These are phyloP conservation scores for Kodamaea jinghongensis DNA, from an alignment of 805 yeast species.

Conservation along the genomic window DNA sequence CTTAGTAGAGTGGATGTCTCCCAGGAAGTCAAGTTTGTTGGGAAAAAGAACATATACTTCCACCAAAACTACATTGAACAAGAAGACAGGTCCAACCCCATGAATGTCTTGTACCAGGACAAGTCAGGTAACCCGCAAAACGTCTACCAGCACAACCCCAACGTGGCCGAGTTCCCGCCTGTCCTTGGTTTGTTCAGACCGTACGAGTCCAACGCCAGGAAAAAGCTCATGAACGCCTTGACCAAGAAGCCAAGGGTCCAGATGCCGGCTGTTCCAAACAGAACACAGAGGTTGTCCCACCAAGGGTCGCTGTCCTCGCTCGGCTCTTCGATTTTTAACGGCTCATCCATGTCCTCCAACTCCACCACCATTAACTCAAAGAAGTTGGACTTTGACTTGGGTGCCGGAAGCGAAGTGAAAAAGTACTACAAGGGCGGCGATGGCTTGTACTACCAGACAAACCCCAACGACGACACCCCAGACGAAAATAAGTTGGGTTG, in stretches of 20 bases:
- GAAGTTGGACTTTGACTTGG: conserved; percentile 21
- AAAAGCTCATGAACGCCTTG: conserved; percentile 35
- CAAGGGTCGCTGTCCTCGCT: conserved; percentile 7
- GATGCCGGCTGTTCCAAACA: conserved; percentile 7
- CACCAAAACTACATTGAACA: conserved; percentile 31
- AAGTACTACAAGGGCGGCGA: conserved; percentile 50
- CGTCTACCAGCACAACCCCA: conserved; percentile 21
- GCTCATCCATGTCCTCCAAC: neutral
- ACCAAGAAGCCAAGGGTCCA: conserved; percentile 17
- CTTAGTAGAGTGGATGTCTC: conserved; percentile 13
- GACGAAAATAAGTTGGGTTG: conserved; percentile 61
- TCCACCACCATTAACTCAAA: conserved; percentile 4
- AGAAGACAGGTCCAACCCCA: conserved; percentile 11
- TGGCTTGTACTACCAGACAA: conserved; percentile 44
- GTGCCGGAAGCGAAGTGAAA: conserved; percentile 23
- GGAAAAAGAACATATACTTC: conserved; percentile 36
- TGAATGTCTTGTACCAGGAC: conserved; percentile 9
- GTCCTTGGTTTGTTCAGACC: conserved; percentile 37
- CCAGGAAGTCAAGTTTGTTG: conserved; percentile 26
- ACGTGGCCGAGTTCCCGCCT: conserved; percentile 12
- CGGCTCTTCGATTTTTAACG: conserved; percentile 6
- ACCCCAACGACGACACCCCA: conserved; percentile 60
- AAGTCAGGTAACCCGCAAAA: conserved; percentile 21
- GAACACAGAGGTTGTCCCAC: conserved; percentile 3
- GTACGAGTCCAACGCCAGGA: conserved; percentile 35